Evolutionary conservation across 2,329 filamentous ascomycete genomes (phyloP), one percentile per base, ranked within the genome.

Genomic region (Colletotrichum tofieldiae): DNA sequence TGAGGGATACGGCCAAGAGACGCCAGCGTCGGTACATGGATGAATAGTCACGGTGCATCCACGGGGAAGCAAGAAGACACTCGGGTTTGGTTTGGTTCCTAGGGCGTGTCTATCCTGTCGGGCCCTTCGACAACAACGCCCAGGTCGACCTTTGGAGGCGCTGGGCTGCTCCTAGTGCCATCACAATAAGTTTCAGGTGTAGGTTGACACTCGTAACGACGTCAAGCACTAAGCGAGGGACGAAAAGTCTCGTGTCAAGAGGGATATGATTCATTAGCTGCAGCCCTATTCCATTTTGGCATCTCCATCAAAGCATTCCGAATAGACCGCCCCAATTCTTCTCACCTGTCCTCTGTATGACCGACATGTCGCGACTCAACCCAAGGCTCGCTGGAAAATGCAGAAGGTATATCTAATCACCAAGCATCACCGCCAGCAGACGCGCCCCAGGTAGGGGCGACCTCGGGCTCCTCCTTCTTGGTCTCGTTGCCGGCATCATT

Each of bases 201-300:
- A 16, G n/a, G 9, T 16, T 20, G 29, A 7, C 43, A 49, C 16
- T 23, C 52, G 35, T 5, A n/a, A 49, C 20, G 18, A 47, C 11
- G 1, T 39, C 6, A 8, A 18, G 9, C 35, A 29, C 35, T 14
- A 23, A 9, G 16, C 7, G n/a, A 29, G 56, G 23, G 20, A n/a
- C 8, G n/a, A 14, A 26, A 51, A 2, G 23, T 5, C 1, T 14
- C 14, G 23, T 41, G 32, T 56, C 39, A 58, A 54, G 65, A 70
- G 39, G 54, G 39, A 14, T 55, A 54, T 54, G 52, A 64, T 60
- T 69, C 26, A 43, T 35, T 72, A 37, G 49, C 41, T 41, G 47
- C 63, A 60, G 49, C 56, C 64, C 68, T 73, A 72, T 73, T 72
- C 68, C 72, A 41, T 68, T 72, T 63, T 63, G 68, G 59, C 63